Percentiles rank a stretch among this genome's conserved stretches.
Conservation (phyloP, 164 flowering plant genomes). For the Piper betle region DNA sequence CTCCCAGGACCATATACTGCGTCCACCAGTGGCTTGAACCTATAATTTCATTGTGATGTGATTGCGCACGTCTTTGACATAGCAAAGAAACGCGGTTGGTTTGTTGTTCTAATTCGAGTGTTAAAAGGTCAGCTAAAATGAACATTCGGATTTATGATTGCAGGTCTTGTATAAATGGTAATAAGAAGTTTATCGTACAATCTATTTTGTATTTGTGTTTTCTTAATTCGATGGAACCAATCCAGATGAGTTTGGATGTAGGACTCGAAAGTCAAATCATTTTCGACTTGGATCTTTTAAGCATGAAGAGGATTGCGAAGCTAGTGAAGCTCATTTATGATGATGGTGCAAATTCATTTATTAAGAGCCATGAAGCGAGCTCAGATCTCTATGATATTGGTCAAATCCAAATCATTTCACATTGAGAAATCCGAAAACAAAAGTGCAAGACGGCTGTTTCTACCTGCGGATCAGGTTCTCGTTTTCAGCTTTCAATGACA, state of each 20-base stretch:
- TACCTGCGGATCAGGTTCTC: too few relatives aligned
- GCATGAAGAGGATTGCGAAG: background rate
- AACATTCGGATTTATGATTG: constrained; percentile 5
- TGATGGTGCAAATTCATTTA: background rate
- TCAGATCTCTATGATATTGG: background rate
- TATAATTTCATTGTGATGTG: constrained; percentile 2
- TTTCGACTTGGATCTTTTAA: background rate
- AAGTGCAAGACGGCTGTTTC: background rate
- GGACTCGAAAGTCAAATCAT: too few relatives aligned
- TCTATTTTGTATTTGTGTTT: background rate
- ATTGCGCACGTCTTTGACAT: constrained; percentile 6
- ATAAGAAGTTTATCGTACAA: constrained; percentile 8
- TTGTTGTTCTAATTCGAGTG: background rate
- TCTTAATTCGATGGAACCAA: too few relatives aligned
- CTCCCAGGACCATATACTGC: constrained; percentile 87
- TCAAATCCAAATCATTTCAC: background rate
- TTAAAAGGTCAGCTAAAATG: constrained; percentile 10
- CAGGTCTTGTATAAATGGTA: constrained; percentile 15
- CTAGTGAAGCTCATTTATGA: too few relatives aligned
- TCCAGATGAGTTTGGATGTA: too few relatives aligned
- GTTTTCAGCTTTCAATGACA: too few relatives aligned
- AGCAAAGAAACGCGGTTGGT: background rate
- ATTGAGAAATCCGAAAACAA: background rate
- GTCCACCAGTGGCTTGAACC: constrained; percentile 81
- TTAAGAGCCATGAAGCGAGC: background rate